Percentiles rank a stretch among this genome's conserved stretches.
These are phyloP conservation scores for Yarrowia alimentaria DNA, from an alignment of 805 yeast genomes.

Conservation along the genomic window DNA sequence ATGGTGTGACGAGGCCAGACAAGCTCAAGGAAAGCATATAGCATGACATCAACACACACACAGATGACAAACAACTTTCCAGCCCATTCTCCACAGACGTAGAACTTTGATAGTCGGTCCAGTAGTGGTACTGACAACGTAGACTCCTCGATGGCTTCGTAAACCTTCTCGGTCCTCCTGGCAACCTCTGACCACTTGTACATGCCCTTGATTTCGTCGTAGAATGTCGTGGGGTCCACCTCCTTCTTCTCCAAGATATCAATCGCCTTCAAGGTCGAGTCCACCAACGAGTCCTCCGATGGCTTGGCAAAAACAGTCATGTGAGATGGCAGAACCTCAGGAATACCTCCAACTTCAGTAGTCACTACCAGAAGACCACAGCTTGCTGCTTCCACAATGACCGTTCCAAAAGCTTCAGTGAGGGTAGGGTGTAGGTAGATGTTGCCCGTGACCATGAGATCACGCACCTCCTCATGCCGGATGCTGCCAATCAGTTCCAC, in stretches of 20 bases:
- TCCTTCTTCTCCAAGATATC: slow-evolving; percentile 51
- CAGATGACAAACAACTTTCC: slow-evolving; percentile 80
- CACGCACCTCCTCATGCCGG: slow-evolving; percentile 87
- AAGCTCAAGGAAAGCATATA: slow-evolving; percentile 64
- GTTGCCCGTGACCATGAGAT: slow-evolving; percentile 90
- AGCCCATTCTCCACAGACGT: slow-evolving; percentile 69
- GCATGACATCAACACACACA: slow-evolving; percentile 72
- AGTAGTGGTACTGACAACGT: slow-evolving; percentile 52
- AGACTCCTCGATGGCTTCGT: slow-evolving; percentile 49
- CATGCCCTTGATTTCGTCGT: slow-evolving; percentile 72
- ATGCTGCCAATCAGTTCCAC: slow-evolving; percentile 84
- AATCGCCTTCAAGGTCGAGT: slow-evolving; percentile 71
- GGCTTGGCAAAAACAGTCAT: slow-evolving; percentile 93
- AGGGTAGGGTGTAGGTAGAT: slow-evolving; percentile 90
- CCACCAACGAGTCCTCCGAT: slow-evolving; percentile 76
- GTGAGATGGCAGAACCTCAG: slow-evolving; percentile 88
- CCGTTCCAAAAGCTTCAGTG: slow-evolving; percentile 98
- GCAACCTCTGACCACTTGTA: slow-evolving; percentile 94
- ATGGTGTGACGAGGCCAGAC: slow-evolving; percentile 64
- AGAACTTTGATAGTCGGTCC: slow-evolving; percentile 60
- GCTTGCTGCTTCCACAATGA: slow-evolving; percentile 93
- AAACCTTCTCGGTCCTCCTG: slow-evolving; percentile 76
- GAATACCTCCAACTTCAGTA: slow-evolving; percentile 95
- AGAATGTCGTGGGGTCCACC: slow-evolving; percentile 74
- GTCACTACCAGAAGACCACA: slow-evolving; percentile 93